A percentile compares a stretch with the other conserved stretches of the same genome.
Conservation (phyloP, 2,329 filamentous ascomycete genomes). For the Talaromyces sp. region DNA sequence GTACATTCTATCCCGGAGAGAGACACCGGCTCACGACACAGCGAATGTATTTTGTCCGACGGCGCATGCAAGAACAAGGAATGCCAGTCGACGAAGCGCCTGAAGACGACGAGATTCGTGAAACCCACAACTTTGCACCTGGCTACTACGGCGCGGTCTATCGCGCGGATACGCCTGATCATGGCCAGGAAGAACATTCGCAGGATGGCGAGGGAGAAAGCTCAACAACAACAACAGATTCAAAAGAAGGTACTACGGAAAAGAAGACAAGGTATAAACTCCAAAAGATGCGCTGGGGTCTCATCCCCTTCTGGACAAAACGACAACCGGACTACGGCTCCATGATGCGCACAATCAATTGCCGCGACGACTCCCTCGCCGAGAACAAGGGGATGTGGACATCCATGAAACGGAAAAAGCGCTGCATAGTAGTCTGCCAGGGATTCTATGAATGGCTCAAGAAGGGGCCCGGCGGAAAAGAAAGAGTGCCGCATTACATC, state of each 20-base stretch:
- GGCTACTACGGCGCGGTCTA: slow-evolving; percentile 83
- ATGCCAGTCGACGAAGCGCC: slow-evolving; percentile 71
- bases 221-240: not conserved
- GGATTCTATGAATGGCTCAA: slow-evolving; percentile 98
- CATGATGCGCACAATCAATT: slow-evolving; percentile 89
- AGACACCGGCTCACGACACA: slow-evolving; percentile 34
- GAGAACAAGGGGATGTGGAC: slow-evolving; percentile 82
- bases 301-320: slow-evolving; percentile 92
- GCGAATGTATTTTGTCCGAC: slow-evolving; percentile 73
- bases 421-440: slow-evolving; percentile 82
- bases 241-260: not conserved
- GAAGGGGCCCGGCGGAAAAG: slow-evolving; percentile 64
- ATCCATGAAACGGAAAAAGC: slow-evolving; percentile 81
- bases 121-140: slow-evolving; percentile 90
- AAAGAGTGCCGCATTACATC: slow-evolving; percentile 80
- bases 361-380: slow-evolving; percentile 79
- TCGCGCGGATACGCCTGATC: slow-evolving; percentile 66
- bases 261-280: slow-evolving; percentile 65
- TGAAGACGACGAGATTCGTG: slow-evolving; percentile 65
- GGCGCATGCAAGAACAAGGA: slow-evolving; percentile 67
- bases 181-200: slow-evolving; percentile 40
- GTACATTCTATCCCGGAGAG: slow-evolving; percentile 23
- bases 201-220: slow-evolving; percentile 14
- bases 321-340: slow-evolving; percentile 71
- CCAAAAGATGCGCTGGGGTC: slow-evolving; percentile 93